A percentile compares a stretch with the other conserved stretches of the same genome.
phyloP scores from a whole-genome alignment of 495 filamentous ascomycete species.

The Tuber melanosporum region DNA sequence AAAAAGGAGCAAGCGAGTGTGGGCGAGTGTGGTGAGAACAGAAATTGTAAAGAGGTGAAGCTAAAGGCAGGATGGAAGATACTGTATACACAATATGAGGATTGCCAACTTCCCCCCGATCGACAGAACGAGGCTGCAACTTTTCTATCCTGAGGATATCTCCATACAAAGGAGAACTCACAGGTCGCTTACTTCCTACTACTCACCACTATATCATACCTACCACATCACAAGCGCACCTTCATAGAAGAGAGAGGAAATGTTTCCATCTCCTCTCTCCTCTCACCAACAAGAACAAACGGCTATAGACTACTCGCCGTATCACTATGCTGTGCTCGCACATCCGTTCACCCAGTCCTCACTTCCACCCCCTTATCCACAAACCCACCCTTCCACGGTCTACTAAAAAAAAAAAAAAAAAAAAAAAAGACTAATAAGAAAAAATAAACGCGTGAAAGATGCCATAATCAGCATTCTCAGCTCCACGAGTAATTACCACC shows the following conservation, averaged over 20 bases:
- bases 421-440: neutral
- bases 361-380: neutral
- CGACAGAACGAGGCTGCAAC: neutral
- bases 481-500: neutral
- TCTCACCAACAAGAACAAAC: neutral
- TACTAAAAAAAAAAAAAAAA: neutral
- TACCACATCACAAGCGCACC: neutral
- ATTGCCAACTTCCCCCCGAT: neutral
- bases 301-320: neutral
- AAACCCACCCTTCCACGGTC: neutral
- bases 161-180: neutral
- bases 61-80: neutral
- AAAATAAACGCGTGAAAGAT: neutral
- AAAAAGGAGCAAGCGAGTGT: slow-evolving; percentile 1
- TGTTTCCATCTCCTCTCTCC: neutral
- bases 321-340: too few species aligned
- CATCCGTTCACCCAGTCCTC: neutral
- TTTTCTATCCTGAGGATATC: neutral
- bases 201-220: neutral
- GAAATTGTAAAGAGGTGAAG: neutral
- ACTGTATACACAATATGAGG: neutral
- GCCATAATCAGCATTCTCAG: neutral
- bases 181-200: neutral
- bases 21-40: neutral
- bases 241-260: neutral